These are phyloP conservation scores for Exophiala sp. DNA, from an alignment of 2,329 filamentous ascomycete species.

Conservation along the genomic window DNA sequence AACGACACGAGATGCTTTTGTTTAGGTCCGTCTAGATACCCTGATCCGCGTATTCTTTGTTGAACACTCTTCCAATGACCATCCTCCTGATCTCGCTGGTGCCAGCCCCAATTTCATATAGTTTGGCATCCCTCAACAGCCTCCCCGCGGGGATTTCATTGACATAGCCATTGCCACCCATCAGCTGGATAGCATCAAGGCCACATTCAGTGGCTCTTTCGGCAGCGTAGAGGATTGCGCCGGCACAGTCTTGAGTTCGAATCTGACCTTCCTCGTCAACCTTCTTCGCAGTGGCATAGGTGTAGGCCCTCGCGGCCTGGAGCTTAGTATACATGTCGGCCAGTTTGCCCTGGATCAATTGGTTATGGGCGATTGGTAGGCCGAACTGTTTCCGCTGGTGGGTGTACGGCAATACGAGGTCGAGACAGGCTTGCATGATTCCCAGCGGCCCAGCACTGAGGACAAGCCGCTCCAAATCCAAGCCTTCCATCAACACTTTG, in stretches of 20 bases:
- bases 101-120: conserved; percentile 96
- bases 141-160: conserved; percentile 91
- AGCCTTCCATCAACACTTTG: conserved; percentile 87
- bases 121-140: conserved; percentile 67
- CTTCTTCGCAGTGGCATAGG: conserved; percentile 70
- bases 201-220: conserved; percentile 83
- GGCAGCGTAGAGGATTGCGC: conserved; percentile 86
- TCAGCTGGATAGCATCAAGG: conserved; percentile 81
- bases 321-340: conserved; percentile 98
- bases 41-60: conserved; percentile 63
- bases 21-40: conserved; percentile 14
- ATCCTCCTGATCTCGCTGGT: conserved; percentile 91
- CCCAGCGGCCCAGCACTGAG: conserved; percentile 85
- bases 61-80: conserved; percentile 89
- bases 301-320: conserved; percentile 77
- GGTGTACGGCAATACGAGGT: conserved; percentile 79
- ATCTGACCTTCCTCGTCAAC: conserved; percentile 72
- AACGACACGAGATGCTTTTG: background rate
- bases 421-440: conserved; percentile 87
- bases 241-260: conserved; percentile 86
- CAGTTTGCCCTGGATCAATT: conserved; percentile 85
- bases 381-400: conserved; percentile 88
- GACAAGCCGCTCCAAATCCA: conserved; percentile 89
- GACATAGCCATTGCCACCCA: conserved; percentile 93
- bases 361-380: conserved; percentile 79